Percentiles rank a stretch among this genome's conserved stretches.
Conservation (phyloP, 2,329 filamentous ascomycete genomes). For the Ophiostoma piceae region DNA sequence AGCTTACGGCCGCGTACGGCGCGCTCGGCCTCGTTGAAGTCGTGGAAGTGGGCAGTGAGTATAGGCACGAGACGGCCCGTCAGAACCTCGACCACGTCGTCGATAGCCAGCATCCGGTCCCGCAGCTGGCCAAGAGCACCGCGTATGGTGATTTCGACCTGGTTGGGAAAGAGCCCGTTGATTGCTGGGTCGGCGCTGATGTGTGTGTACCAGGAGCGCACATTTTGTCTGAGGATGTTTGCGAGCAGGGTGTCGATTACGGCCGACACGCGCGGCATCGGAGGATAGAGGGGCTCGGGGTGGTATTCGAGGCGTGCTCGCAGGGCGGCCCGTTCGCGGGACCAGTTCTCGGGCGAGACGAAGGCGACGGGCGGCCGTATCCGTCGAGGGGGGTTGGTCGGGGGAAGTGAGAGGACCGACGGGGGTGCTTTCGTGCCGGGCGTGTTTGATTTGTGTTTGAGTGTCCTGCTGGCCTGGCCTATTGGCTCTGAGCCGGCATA, state of each 20-base stretch:
- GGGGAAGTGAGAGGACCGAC: background rate
- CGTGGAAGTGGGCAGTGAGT: slow-evolving; percentile 78
- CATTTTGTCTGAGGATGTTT: slow-evolving; percentile 74
- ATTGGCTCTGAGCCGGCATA: slow-evolving; percentile 14
- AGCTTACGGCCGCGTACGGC: slow-evolving; percentile 81
- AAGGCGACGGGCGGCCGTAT: slow-evolving; percentile 43
- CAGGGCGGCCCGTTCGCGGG: slow-evolving; percentile 61
- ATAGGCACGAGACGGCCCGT: slow-evolving; percentile 82
- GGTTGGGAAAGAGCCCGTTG: slow-evolving; percentile 61
- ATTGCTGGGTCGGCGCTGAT: slow-evolving; percentile 57
- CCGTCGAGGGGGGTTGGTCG: background rate
- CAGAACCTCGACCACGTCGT: slow-evolving; percentile 80
- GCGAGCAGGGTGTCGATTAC: slow-evolving; percentile 74
- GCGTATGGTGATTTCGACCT: slow-evolving; percentile 77
- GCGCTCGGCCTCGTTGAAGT: slow-evolving; percentile 86
- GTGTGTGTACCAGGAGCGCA: slow-evolving; percentile 79
- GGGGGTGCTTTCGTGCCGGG: background rate
- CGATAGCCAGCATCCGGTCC: slow-evolving; percentile 67
- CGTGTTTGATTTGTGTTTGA: background rate
- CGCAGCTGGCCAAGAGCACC: slow-evolving; percentile 64
- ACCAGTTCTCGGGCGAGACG: slow-evolving; percentile 60
- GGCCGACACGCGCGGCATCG: slow-evolving; percentile 70
- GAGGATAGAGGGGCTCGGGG: slow-evolving; percentile 64
- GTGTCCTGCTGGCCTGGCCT: background rate
- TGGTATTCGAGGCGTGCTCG: slow-evolving; percentile 59